Evolutionary conservation across 1,284 basidiomycete species (phyloP).

Genomic region (Dichomitus squalens): DNA sequence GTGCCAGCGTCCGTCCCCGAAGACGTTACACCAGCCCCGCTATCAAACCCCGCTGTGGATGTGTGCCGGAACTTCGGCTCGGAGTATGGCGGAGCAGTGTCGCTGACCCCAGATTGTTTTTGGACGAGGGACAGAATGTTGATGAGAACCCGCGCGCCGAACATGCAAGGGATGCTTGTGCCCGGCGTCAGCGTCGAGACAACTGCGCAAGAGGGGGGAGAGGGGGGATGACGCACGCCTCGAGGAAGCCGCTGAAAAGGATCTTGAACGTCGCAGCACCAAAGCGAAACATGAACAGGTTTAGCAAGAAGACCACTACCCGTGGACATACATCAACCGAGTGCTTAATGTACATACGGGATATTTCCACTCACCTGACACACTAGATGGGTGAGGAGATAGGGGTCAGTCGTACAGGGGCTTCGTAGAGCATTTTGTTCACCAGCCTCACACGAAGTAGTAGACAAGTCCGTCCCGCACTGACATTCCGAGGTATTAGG

Average conservation of each 20-base stretch:
- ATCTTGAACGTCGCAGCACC: not conserved
- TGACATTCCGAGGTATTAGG: not conserved
- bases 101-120: not conserved
- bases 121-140: constrained; percentile 4
- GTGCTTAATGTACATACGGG: not conserved
- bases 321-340: not conserved
- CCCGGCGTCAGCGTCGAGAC: not conserved
- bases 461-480: not conserved
- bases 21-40: not conserved
- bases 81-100: not conserved
- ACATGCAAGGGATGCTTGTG: constrained; percentile 6
- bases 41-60: too few relatives aligned
- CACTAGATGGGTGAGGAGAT: not conserved
- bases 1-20: not conserved
- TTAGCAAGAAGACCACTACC: constrained; percentile 5
- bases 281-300: constrained; percentile 9
- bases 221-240: not conserved
- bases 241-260: constrained; percentile 5
- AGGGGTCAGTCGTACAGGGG: not conserved
- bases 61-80: not conserved
- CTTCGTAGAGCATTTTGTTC: not conserved
- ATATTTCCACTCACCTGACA: not conserved
- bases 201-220: not conserved
- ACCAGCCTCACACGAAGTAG: not conserved
- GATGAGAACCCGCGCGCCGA: constrained; percentile 4